Base-by-base conservation (phyloP, 768 basidiomycete genomes). In the Multifurca ochricompacta region DNA sequence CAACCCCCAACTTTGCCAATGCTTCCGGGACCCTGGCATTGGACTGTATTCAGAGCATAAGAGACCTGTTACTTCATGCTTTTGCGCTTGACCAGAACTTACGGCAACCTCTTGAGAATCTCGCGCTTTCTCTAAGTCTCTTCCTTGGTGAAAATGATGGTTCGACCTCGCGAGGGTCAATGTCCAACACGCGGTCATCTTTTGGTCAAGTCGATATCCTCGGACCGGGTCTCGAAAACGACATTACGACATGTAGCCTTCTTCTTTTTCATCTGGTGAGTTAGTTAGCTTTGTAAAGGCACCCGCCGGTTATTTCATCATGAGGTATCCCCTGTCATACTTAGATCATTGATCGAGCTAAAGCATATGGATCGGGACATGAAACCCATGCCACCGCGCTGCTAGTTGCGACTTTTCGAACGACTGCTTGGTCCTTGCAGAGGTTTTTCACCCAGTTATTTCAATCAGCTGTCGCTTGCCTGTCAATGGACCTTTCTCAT, bases 371-470 rank as follows among this genome's bases (percentile, higher is more conserved):
- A 3, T 55, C 59, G 18, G 60, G 59, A 16, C 48, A 60, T 8
- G 54, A 56, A 32, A 61, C 66, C 51, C 72, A 79, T 60, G 73
- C 77, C 13, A 75, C 78, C 35, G 77, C 77, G 25, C 59, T 83
- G 31, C 69, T 87, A 28, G 72, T 82, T 27, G 75, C 76, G 30
- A 67, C 75, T 35, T 78, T 80, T 59, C 73, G 82, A 62, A 82
- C 79, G 76, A 78, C 77, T 11, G 78, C 79, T 13, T 82, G 82
- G 80, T 70, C 82, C 18, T 75, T 83, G 18, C 71, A 73, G 2
- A 77, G 77, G 19, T 87, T 84, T 64, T 85, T 82, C 56, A 82
- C 79, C 0, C 87, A 87, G 60, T 66, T 88, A 41, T 69, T 89
- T 27, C 69, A 82, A 18, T 74, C 85, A 3, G 79, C 83, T 3